A percentile compares a stretch with the other conserved stretches of the same genome.
These are phyloP conservation scores for Phialophora chinensis DNA, from an alignment of 2,329 filamentous ascomycete genomes.

Conservation along the genomic window DNA sequence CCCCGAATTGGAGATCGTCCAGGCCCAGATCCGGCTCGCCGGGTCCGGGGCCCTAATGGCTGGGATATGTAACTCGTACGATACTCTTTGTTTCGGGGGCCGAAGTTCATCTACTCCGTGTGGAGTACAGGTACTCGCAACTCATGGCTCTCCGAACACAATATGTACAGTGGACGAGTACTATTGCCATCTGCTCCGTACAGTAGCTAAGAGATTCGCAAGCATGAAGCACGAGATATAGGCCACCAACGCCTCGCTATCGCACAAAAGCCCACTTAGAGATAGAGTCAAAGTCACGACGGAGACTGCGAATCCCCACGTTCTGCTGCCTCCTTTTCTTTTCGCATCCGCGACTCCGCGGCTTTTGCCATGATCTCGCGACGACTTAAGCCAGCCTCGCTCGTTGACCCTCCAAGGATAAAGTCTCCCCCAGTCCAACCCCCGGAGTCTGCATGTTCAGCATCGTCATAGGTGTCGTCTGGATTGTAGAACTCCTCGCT, in stretches of 20 bases:
- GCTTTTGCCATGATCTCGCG: conserved; percentile 73
- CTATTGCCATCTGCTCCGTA: neutral
- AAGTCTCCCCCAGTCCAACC: conserved; percentile 82
- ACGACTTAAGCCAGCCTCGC: conserved; percentile 62
- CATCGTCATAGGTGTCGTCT: conserved; percentile 57
- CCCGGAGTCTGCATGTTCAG: conserved; percentile 69
- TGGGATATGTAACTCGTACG: neutral
- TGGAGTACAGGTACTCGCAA: neutral
- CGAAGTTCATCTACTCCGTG: neutral
- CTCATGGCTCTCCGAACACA: neutral
- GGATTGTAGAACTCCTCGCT: conserved; percentile 65
- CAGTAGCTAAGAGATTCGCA: neutral
- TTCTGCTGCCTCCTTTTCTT: conserved; percentile 21
- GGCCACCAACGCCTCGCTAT: conserved; percentile 20
- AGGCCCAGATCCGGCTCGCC: neutral
- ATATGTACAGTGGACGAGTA: neutral
- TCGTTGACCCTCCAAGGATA: conserved; percentile 65
- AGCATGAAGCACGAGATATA: neutral
- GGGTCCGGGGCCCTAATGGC: neutral
- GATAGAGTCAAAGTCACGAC: conserved; percentile 2
- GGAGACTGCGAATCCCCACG: conserved; percentile 23
- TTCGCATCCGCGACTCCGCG: conserved; percentile 50
- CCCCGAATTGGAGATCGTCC: neutral
- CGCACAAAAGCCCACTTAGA: neutral
- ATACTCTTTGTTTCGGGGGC: neutral